Conservation (phyloP, 192 early-diverging fungal genomes). For the Coemansia sp. region DNA sequence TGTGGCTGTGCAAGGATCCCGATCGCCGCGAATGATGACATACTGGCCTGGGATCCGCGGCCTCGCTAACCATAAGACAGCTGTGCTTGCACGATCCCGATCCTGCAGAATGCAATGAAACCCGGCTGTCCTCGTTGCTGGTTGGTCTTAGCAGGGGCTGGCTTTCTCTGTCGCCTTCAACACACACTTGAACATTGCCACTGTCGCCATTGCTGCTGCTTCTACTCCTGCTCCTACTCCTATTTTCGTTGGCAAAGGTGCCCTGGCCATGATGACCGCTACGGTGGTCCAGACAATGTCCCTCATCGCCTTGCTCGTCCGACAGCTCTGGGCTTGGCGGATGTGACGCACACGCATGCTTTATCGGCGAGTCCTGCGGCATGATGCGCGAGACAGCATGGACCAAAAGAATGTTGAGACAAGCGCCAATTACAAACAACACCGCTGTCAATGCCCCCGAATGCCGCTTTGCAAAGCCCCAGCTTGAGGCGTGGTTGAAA, state of each 20-base stretch:
- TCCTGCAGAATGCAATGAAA: background rate
- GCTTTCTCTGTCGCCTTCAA: background rate
- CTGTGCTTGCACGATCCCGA: background rate
- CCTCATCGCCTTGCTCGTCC: conserved; percentile 2
- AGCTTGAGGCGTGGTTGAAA: conserved; percentile 11
- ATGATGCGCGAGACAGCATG: conserved; percentile 29
- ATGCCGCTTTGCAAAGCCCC: conserved; percentile 12
- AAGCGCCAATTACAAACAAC: conserved; percentile 35
- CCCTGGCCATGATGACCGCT: conserved; percentile 1
- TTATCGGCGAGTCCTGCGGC: conserved; percentile 44
- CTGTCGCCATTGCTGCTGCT: conserved; percentile 8
- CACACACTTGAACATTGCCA: background rate
- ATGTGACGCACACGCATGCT: conserved; percentile 44
- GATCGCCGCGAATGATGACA: background rate
- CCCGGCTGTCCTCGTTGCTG: background rate
- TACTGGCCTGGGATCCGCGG: background rate
- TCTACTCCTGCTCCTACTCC: conserved; percentile 5
- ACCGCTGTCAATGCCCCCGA: conserved; percentile 28
- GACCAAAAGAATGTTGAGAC: conserved; percentile 34
- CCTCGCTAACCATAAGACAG: background rate
- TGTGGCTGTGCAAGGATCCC: background rate
- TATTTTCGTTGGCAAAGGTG: background rate
- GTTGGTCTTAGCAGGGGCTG: background rate
- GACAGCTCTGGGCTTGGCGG: conserved; percentile 25
- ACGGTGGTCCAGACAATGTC: background rate